Base-by-base conservation (phyloP, 1,139 yeast genomes). In the Pichia sp. region DNA sequence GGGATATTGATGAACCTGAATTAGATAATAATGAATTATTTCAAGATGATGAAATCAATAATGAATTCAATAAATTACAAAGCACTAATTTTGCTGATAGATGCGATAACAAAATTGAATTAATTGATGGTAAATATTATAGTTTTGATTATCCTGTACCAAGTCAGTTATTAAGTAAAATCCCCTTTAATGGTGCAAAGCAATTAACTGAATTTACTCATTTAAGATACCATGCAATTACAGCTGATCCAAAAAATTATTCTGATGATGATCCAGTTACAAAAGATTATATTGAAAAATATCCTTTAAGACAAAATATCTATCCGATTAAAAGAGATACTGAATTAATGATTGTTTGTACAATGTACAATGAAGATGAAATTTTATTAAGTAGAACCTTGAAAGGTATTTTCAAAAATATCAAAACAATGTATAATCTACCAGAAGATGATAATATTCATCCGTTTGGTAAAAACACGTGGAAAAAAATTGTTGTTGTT, bases 331-430 rank as follows among this genome's bases (percentile, higher is more conserved):
- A 83, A 7, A 73, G 95, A 53, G 76, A 76, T 55, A 87, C 95
- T 11, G 95, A 87, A 67, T 72, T 87, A 49, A 76, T 85, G 77
- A 78, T 87, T 50, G 87, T 86, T 58, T 76, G 87, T 57, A 87
- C 95, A 45, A 83, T 87, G 81, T 87, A 85, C 71, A 87, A 87
- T 64, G 95, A 87, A 70, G 87, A 84, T 65, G 95, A 87, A 57
- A 72, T 84, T 18, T 70, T 85, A 47, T 71, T 87, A 53, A 91
- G 84, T 1, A 73, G 88, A 53, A 86, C 95, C 2, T 73, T 87
- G 58, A 83, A 83, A 63, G 95, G 95, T 55, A 83, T 87, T 11
- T 85, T 87, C 68, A 81, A 84, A 53, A 87, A 87, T 68, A 81
- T 93, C 58, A 88, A 96, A 10, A 89, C 89, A 64, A 83, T 87